Conservation (phyloP, 352 stramenopile species). For the Phytophthora citricola region DNA sequence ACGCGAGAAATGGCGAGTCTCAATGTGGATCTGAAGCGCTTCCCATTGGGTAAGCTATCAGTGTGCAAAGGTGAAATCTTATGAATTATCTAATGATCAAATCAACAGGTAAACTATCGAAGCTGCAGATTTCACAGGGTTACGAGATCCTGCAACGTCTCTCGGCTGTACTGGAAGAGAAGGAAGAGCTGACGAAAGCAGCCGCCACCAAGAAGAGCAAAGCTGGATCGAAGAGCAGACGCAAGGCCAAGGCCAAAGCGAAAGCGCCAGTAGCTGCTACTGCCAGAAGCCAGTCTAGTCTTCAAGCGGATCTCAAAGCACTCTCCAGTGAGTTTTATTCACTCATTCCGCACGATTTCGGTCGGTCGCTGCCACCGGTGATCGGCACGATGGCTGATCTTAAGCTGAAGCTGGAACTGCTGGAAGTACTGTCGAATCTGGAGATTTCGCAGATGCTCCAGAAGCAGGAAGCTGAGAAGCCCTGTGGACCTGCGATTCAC, state of each 20-base stretch:
- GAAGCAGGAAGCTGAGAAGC: slow-evolving; percentile 37
- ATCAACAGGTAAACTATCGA: slow-evolving; percentile 49
- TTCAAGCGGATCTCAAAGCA: slow-evolving; percentile 49
- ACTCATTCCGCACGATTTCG: slow-evolving; percentile 75
- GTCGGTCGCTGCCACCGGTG: slow-evolving; percentile 52
- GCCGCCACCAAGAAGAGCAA: slow-evolving; percentile 17
- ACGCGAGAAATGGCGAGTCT: slow-evolving; percentile 51
- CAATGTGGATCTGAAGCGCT: slow-evolving; percentile 63
- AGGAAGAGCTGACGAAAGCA: slow-evolving; percentile 37
- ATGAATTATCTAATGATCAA: too few relatives aligned
- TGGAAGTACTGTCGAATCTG: slow-evolving; percentile 65
- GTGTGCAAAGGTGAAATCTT: too few relatives aligned
- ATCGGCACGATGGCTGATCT: slow-evolving; percentile 64
- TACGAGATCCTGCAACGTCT: slow-evolving; percentile 64
- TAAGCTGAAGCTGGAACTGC: slow-evolving; percentile 66
- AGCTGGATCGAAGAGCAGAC: slow-evolving; percentile 28
- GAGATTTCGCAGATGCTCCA: slow-evolving; percentile 71
- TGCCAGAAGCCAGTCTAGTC: slow-evolving; percentile 25
- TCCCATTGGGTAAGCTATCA: slow-evolving; percentile 43
- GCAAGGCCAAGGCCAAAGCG: slow-evolving; percentile 34
- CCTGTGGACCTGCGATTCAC: slow-evolving; percentile 33
- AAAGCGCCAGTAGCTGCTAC: slow-evolving; percentile 28
- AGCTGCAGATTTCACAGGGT: slow-evolving; percentile 66
- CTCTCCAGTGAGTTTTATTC: slow-evolving; percentile 77
- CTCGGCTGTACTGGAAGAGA: slow-evolving; percentile 47